Percentiles rank a stretch among this genome's conserved stretches.
Conservation (phyloP, 768 basidiomycete species). For the Strobilomyces echinocephalus region DNA sequence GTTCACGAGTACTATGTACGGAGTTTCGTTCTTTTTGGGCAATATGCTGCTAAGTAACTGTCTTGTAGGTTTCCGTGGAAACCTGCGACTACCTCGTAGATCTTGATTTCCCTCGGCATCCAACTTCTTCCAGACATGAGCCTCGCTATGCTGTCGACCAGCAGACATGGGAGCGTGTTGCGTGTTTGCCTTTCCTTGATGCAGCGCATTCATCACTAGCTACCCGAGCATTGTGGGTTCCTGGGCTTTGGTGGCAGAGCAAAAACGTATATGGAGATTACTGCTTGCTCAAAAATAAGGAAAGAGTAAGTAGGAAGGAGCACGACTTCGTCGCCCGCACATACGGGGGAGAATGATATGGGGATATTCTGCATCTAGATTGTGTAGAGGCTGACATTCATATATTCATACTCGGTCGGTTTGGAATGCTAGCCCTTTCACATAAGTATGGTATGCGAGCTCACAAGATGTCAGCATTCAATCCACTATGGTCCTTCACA, state of each 20-base stretch:
- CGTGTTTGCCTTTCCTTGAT: slow-evolving; percentile 82
- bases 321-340: slow-evolving; percentile 10
- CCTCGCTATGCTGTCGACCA: slow-evolving; percentile 73
- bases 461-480: neutral
- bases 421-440: slow-evolving; percentile 20
- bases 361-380: slow-evolving; percentile 3
- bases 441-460: neutral
- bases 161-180: slow-evolving; percentile 75
- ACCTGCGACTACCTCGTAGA: slow-evolving; percentile 90
- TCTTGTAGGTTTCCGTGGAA: slow-evolving; percentile 55
- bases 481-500: slow-evolving; percentile 17
- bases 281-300: slow-evolving; percentile 73
- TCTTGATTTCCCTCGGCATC: slow-evolving; percentile 76
- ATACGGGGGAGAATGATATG: slow-evolving; percentile 6
- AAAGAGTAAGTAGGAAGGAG: slow-evolving; percentile 27
- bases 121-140: slow-evolving; percentile 52
- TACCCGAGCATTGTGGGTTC: slow-evolving; percentile 78
- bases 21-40: slow-evolving; percentile 4
- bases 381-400: slow-evolving; percentile 18
- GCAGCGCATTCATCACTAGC: slow-evolving; percentile 64
- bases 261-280: slow-evolving; percentile 85
- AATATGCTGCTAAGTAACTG: slow-evolving; percentile 3
- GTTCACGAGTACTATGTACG: slow-evolving; percentile 74
- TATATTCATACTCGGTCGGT: neutral
- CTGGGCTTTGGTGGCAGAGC: slow-evolving; percentile 61